Base-by-base conservation (phyloP, 257 asterid species). In the Solanum clarkiae region DNA sequence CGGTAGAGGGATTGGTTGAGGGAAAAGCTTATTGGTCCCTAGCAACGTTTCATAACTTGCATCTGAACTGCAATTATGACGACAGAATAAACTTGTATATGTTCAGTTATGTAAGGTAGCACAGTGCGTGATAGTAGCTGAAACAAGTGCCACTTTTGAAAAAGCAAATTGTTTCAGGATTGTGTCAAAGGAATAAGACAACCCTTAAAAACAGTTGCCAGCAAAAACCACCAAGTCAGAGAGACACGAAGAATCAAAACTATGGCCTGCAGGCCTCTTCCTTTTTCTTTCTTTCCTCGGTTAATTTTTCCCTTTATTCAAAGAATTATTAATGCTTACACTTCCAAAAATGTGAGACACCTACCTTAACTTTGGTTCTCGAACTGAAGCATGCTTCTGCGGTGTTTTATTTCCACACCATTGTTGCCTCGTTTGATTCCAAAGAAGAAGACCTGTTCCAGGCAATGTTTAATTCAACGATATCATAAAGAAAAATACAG, bases 351-450 rank as follows among this genome's bases (percentile, higher is more conserved):
- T 77, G 82, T 77, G 40, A 77, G 68, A 74, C 55, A 20, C 87
- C 77, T 63, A 94, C 99, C 94, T 88, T 88, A 93, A 75, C 87
- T 90, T 95, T 84, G 97, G 94, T 65, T 91, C 98, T 85, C 81
- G 93, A 84, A 87, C 55, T 81, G 88, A 91, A 47, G 72, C 88
- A 16, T 71, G 47, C 83, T 86, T 88, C 84, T 91, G 87, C 20
- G 96, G 80, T 42, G 89, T 91, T 89, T 90, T 96, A 84, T 85
- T 92, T 74, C 94, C 98, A 77, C 92, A 87, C 99, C 99, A 95
- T 87, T 92, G 97, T 86, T 92, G 93, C 91, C 99, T 92, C 10
- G 92, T 93, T 80, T 95, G 98, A 84, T 90, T 95, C 98, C 99
- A 96, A 63, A 93, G 98, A 86, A 93, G 93, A 88, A 94, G 89